These are phyloP conservation scores for Colletotrichum viniferum DNA, from an alignment of 2,329 filamentous ascomycete genomes.

Conservation along the genomic window DNA sequence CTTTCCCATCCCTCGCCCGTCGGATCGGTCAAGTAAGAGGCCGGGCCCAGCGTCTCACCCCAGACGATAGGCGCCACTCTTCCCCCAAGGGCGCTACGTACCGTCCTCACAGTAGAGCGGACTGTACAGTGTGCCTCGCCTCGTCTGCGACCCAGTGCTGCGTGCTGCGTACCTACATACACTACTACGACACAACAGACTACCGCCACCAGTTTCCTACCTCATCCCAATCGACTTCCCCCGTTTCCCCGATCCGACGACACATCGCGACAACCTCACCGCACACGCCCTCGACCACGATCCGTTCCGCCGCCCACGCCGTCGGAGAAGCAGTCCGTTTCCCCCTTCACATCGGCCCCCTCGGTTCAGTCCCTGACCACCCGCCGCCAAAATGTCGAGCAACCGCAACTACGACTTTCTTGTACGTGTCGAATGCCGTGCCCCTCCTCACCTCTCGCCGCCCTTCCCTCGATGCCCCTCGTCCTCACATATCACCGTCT, in stretches of 20 bases:
- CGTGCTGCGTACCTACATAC: constrained; percentile 2
- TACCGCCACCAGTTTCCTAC: neutral
- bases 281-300: neutral
- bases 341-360: constrained; percentile 1
- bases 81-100: constrained; percentile 2
- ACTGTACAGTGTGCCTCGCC: constrained; percentile 18
- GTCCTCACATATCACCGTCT: neutral
- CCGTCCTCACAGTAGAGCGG: constrained; percentile 5
- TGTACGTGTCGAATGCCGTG: constrained; percentile 60
- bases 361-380: constrained; percentile 18
- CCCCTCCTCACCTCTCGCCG: constrained; percentile 21
- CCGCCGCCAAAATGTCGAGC: constrained; percentile 75
- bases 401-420: constrained; percentile 99
- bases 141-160: constrained; percentile 6
- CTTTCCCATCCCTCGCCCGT: neutral
- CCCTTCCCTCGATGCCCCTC: neutral
- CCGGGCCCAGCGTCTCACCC: constrained; percentile 15
- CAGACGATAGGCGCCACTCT: constrained; percentile 10
- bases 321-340: neutral
- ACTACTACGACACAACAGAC: neutral
- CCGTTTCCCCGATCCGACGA: constrained; percentile 13
- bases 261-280: constrained; percentile 7
- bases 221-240: constrained; percentile 3
- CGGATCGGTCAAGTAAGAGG: constrained; percentile 8
- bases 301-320: neutral